Evolutionary conservation across 2,329 filamentous ascomycete species (phyloP).

Genomic region (Geosmithia flava): DNA sequence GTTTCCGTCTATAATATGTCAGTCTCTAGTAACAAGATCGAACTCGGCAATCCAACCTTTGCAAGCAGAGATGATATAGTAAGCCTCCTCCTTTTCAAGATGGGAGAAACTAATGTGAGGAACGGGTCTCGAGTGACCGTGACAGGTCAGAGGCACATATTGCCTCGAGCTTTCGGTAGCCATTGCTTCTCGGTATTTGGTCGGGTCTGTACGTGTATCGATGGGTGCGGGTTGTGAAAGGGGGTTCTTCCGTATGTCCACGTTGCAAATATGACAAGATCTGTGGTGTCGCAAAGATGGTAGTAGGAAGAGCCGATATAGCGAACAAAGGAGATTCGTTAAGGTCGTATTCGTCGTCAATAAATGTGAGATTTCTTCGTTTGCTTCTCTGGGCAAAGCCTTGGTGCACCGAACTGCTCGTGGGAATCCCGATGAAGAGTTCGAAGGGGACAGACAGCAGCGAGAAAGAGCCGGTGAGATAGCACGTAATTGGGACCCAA

Average conservation of each 20-base stretch:
- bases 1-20: slow-evolving; percentile 62
- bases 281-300: not conserved
- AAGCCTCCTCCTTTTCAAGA: slow-evolving; percentile 68
- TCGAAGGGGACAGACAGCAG: not conserved
- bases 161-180: slow-evolving; percentile 28
- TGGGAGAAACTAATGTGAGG: slow-evolving; percentile 86
- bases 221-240: not conserved
- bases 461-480: not conserved
- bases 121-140: slow-evolving; percentile 86
- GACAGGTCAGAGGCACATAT: slow-evolving; percentile 84
- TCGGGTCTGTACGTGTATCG: slow-evolving; percentile 1
- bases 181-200: slow-evolving; percentile 12
- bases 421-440: not conserved
- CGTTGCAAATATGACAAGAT: not conserved
- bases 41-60: slow-evolving; percentile 46
- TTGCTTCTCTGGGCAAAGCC: not conserved
- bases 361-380: not conserved
- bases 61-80: slow-evolving; percentile 88
- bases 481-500: not conserved
- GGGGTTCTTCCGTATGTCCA: not conserved
- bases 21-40: slow-evolving; percentile 7
- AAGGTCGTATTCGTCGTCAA: slow-evolving; percentile 5
- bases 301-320: not conserved
- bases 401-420: not conserved
- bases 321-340: slow-evolving; percentile 5